Conservation (phyloP, 1,139 yeast genomes). For the Saccharomyces uvarum region DNA sequence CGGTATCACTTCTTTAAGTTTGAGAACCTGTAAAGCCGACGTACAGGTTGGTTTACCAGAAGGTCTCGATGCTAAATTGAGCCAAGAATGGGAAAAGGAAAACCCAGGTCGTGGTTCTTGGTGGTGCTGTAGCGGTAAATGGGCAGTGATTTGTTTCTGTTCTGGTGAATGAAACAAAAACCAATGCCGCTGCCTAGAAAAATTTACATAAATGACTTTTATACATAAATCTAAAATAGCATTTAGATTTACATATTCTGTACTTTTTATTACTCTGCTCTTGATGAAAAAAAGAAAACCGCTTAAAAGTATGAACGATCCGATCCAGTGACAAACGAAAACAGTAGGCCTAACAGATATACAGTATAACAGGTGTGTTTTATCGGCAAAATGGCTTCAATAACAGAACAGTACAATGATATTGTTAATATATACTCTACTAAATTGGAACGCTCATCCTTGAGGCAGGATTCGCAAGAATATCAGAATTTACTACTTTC, state of each 20-base stretch:
- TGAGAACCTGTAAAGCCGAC: conserved; percentile 94
- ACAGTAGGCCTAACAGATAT: neutral
- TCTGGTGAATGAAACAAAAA: neutral
- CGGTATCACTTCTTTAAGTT: conserved; percentile 60
- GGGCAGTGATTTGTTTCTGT: conserved; percentile 72
- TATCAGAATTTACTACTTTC: conserved; percentile 28
- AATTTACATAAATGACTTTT: neutral
- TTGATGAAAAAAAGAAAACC: neutral
- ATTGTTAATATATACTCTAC: conserved; percentile 12
- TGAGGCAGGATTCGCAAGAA: conserved; percentile 33
- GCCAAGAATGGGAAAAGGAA: conserved; percentile 45
- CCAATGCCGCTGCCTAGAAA: neutral
- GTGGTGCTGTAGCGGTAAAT: conserved; percentile 87
- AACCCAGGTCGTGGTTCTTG: conserved; percentile 60
- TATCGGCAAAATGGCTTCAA: conserved; percentile 10
- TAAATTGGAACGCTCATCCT: conserved; percentile 14
- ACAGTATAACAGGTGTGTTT: too few species aligned
- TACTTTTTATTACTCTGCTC: neutral
- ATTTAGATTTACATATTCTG: neutral
- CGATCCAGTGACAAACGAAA: neutral
- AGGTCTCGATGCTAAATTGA: conserved; percentile 66
- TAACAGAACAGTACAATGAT: conserved; percentile 15
- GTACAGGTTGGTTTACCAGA: conserved; percentile 75
- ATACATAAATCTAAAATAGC: neutral
- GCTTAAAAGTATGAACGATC: neutral